A percentile compares a stretch with the other conserved stretches of the same genome.
Evolutionary conservation across 1,139 yeast species (phyloP).

Genomic region (Saccharomyces pastorianus): DNA sequence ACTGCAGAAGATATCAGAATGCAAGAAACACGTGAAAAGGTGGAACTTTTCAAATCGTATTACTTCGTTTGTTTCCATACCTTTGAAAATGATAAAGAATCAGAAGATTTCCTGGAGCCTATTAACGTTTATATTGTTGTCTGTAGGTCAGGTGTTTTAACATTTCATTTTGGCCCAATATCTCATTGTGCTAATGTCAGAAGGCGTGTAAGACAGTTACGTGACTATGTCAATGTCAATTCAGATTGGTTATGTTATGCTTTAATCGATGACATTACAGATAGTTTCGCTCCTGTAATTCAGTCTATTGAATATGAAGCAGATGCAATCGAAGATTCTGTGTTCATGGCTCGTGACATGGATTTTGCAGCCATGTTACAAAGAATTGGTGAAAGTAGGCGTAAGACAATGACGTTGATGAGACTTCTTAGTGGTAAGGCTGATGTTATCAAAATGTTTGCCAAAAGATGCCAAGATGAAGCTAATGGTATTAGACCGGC

Average conservation of each 20-base stretch:
- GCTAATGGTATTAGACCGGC: slow-evolving; percentile 34
- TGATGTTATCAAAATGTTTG: slow-evolving; percentile 94
- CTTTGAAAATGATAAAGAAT: slow-evolving; percentile 65
- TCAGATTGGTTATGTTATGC: slow-evolving; percentile 96
- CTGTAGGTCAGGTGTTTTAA: slow-evolving; percentile 71
- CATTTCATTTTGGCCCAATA: slow-evolving; percentile 81
- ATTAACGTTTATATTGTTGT: slow-evolving; percentile 83
- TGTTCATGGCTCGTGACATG: slow-evolving; percentile 50
- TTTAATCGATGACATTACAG: slow-evolving; percentile 85
- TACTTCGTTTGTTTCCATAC: slow-evolving; percentile 80
- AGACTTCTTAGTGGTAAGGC: slow-evolving; percentile 89
- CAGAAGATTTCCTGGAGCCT: slow-evolving; percentile 79
- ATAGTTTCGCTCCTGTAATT: slow-evolving; percentile 86
- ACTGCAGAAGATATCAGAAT: slow-evolving; percentile 79
- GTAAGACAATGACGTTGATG: slow-evolving; percentile 88
- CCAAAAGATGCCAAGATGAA: slow-evolving; percentile 84
- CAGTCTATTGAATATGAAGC: slow-evolving; percentile 84
- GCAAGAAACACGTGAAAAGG: slow-evolving; percentile 82
- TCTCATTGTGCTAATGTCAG: slow-evolving; percentile 81
- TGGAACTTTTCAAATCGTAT: slow-evolving; percentile 64
- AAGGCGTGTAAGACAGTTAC: slow-evolving; percentile 80
- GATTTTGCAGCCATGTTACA: slow-evolving; percentile 69
- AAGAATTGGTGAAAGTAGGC: slow-evolving; percentile 79
- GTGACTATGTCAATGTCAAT: slow-evolving; percentile 79
- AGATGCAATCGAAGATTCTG: slow-evolving; percentile 84